A percentile compares a stretch with the other conserved stretches of the same genome.
These are phyloP conservation scores for Dioscorea dumetorum DNA, from an alignment of 106 monocot species.

Conservation along the genomic window DNA sequence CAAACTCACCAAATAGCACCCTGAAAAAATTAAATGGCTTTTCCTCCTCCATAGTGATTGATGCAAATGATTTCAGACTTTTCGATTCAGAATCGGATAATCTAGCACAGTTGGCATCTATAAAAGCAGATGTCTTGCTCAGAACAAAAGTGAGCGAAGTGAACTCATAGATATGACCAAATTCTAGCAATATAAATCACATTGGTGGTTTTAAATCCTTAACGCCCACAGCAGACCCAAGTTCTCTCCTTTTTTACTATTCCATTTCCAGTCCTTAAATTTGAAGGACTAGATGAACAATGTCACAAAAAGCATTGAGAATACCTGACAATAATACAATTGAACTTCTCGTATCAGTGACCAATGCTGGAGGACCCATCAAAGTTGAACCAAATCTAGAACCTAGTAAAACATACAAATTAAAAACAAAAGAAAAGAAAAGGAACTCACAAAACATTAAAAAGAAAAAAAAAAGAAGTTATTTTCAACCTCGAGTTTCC, in stretches of 20 bases:
- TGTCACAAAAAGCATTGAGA: neutral
- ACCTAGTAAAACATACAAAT: no score
- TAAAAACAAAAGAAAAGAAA: neutral
- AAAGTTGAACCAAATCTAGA: neutral
- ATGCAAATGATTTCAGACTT: slow-evolving; percentile 40
- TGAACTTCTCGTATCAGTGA: neutral
- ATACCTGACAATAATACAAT: neutral
- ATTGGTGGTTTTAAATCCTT: neutral
- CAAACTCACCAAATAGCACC: slow-evolving; percentile 46
- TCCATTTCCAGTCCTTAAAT: neutral
- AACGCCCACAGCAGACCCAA: neutral
- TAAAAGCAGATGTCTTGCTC: slow-evolving; percentile 13
- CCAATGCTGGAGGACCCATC: slow-evolving; percentile 8
- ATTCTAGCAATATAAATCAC: neutral
- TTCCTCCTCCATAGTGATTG: slow-evolving; percentile 35
- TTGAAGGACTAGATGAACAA: neutral
- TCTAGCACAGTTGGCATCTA: slow-evolving; percentile 37
- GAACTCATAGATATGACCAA: neutral
- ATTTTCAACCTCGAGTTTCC: neutral
- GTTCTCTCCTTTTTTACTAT: neutral
- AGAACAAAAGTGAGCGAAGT: neutral
- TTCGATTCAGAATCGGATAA: slow-evolving; percentile 7
- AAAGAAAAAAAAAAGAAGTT: neutral
- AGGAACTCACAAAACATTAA: neutral
- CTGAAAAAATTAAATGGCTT: slow-evolving; percentile 72